Base-by-base conservation (phyloP, 345 rosid genomes). In the Raphanus raphanistrum region DNA sequence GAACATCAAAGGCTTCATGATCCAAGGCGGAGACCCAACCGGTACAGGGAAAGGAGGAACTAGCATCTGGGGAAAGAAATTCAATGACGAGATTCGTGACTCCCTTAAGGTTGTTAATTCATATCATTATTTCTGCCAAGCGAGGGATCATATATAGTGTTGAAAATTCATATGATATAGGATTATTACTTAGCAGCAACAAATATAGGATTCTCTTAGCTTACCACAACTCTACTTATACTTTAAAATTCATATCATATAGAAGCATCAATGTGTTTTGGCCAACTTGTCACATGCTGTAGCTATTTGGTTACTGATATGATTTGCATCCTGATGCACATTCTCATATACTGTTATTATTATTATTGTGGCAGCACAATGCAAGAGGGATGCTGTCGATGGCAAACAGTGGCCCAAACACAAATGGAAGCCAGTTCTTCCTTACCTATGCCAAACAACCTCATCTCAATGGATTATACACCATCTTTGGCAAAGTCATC, bases 401-500 rank as follows among this genome's bases (percentile, higher is more conserved):
- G 99, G 99, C 99, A 63, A 91, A 95, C 78, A 95, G 96, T 66
- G 98, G 99, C 16, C 96, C 99, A 57, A 93, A 96, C 76, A 96
- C 99, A 31, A 93, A 91, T 16, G 99, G 94, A 72, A 93, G 98
- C 87, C 99, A 96, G 78, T 96, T 96, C 82, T 96, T 96, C 82
- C 64, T 96, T 13, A 48, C 84, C 15, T 96, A 89, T 55, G 97
- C 91, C 5, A 93, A 96, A 84, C 98, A 93, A 78, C 99, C 98
- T 21, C 98, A 96, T 85, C 97, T 96, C 58, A 93, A 96, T 79
- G 99, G 99, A 68, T 68, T 89, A 64, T 93, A 96, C 88, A 93
- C 99, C 12, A 80, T 93, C 62, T 90, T 96, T 66, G 99, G 99
- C 82, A 87, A 79, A 81, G 99, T 96, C 70, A 96, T 96, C 79